Base-by-base conservation (phyloP, 2,329 filamentous ascomycete genomes). In the Monosporascus cannonballus region DNA sequence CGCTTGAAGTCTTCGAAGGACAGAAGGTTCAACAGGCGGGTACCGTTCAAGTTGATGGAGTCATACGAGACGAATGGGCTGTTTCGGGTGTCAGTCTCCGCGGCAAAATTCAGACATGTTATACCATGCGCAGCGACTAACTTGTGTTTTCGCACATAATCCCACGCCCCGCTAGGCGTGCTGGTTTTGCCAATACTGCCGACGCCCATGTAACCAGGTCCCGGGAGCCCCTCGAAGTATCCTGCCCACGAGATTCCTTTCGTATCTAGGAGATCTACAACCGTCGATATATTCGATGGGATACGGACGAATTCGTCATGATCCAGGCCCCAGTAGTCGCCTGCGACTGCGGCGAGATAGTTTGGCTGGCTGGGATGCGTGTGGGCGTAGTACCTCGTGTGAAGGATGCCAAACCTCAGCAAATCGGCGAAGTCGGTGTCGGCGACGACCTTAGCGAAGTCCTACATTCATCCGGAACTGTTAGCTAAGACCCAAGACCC, bases 1-100 rank as follows among this genome's bases (percentile, higher is more conserved):
- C 73, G 68, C 39, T 81, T 70, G 68, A 89, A 88, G 52, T 77
- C 72, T 24, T 76, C 76, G 59, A 88, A 78, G 56, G 83, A 85
- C 66, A 85, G 83, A 59, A 86, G 76, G 55, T 80, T 76, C 37
- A 76, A 73, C 2, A 86, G 72, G 20, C 86, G 77, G 48, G 58
- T 60, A 3, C 71, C 72, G 27, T 72, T 62, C 41, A 59, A 61
- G 52, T 66, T 69, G 52, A 75, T 61, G 55, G 70, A 73, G 60
- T 75, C 71, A 50, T 67, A 75, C 2, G 71, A 72, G 34, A 73
- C 69, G 46, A 73, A 73, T 5, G 71, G 73, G 53, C 71, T 73
- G 52, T 48, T 41, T 6, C 7, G 7, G 34, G 37, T 17, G 36
- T 59, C 41, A 50, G 52, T 22, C 18, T n/a, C 17, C 18, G n/a